A percentile compares a stretch with the other conserved stretches of the same genome.
phyloP scores from a whole-genome alignment of 108 stramenopile species.

The Seminavis robusta region DNA sequence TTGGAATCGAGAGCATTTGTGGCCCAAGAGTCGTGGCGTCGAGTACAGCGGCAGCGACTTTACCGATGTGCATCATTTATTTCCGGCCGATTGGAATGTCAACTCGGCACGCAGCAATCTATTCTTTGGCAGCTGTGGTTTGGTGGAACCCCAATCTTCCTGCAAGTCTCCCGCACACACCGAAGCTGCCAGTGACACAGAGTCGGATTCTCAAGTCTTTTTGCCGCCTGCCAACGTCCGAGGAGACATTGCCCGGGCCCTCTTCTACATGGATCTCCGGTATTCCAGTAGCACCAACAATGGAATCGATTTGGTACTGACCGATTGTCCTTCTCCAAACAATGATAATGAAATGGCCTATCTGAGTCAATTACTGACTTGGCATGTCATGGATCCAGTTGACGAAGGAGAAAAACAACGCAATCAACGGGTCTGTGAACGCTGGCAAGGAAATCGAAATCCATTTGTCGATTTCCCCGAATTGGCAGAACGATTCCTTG shows the following conservation, averaged over 20 bases:
- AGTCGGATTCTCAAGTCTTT: slow-evolving; percentile 27
- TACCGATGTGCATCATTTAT: slow-evolving; percentile 67
- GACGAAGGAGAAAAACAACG: slow-evolving; percentile 48
- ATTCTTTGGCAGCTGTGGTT: slow-evolving; percentile 44
- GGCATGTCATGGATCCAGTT: slow-evolving; percentile 72
- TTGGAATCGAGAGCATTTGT: slow-evolving; percentile 86
- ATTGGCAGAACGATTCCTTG: slow-evolving; percentile 31
- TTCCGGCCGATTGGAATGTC: slow-evolving; percentile 61
- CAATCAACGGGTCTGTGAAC: slow-evolving; percentile 55
- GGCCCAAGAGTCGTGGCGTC: slow-evolving; percentile 57
- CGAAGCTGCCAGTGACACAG: slow-evolving; percentile 38
- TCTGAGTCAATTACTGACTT: slow-evolving; percentile 46
- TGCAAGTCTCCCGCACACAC: slow-evolving; percentile 24
- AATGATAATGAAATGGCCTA: slow-evolving; percentile 32
- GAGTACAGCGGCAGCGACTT: slow-evolving; percentile 35
- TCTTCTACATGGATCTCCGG: slow-evolving; percentile 75
- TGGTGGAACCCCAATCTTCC: neutral
- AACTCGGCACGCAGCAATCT: slow-evolving; percentile 58
- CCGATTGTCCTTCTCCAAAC: slow-evolving; percentile 15
- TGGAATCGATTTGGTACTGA: slow-evolving; percentile 18
- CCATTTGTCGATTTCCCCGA: slow-evolving; percentile 80
- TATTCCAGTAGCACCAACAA: slow-evolving; percentile 42
- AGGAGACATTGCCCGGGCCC: slow-evolving; percentile 77
- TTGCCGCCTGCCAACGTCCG: slow-evolving; percentile 45
- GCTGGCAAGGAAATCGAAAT: slow-evolving; percentile 84